phyloP scores from a whole-genome alignment of 2,329 filamentous ascomycete genomes.

The Calonectria montana region DNA sequence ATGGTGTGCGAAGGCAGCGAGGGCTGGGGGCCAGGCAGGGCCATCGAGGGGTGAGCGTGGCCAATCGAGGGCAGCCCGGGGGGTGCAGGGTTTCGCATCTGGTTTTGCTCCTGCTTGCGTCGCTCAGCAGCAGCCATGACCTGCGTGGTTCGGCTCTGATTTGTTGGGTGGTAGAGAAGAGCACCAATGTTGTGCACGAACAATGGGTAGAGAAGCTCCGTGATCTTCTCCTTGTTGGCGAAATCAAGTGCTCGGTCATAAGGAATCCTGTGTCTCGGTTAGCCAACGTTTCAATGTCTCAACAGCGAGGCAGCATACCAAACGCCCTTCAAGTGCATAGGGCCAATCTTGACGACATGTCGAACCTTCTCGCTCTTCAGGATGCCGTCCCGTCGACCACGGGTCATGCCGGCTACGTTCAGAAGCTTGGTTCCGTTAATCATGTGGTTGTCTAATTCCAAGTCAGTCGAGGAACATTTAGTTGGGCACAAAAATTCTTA shows the following conservation, averaged over 20 bases:
- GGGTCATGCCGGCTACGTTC: constrained; percentile 98
- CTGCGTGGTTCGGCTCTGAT: constrained; percentile 83
- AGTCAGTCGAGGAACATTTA: constrained; percentile 16
- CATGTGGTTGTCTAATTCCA: constrained; percentile 88
- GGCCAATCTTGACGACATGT: constrained; percentile 98
- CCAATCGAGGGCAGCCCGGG: constrained; percentile 74
- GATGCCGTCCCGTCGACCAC: constrained; percentile 94
- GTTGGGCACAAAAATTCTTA: constrained; percentile 53
- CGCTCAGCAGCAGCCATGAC: constrained; percentile 88
- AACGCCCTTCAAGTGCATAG: constrained; percentile 98
- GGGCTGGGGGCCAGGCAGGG: constrained; percentile 68
- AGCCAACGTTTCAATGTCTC: constrained; percentile 37
- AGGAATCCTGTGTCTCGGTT: constrained; percentile 78
- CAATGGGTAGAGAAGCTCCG: constrained; percentile 91
- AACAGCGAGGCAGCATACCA: constrained; percentile 73
- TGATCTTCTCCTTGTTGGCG: constrained; percentile 99
- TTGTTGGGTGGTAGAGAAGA: constrained; percentile 92
- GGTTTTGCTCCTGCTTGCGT: constrained; percentile 76
- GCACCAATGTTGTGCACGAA: constrained; percentile 98
- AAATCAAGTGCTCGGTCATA: constrained; percentile 98
- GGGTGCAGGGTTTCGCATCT: constrained; percentile 70
- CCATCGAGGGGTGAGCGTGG: constrained; percentile 71
- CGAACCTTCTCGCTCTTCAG: constrained; percentile 97
- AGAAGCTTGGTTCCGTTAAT: constrained; percentile 98
- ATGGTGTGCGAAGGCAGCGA: constrained; percentile 76